Evolutionary conservation across 257 asterid species (phyloP).

Genomic region (Penstemon eatonii): DNA sequence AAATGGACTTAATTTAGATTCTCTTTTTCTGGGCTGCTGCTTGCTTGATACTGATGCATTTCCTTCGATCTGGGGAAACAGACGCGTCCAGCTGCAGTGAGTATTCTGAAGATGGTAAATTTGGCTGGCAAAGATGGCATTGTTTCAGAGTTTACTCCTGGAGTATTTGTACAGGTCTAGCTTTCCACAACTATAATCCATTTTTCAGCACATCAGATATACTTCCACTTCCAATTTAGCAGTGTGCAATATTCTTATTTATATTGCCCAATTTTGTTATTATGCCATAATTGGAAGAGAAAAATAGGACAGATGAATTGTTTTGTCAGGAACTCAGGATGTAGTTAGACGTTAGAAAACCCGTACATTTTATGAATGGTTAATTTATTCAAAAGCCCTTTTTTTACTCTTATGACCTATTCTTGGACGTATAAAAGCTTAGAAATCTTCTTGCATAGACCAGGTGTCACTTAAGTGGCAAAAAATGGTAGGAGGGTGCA

Average conservation of each 20-base stretch:
- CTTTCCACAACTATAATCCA: slow-evolving; percentile 6
- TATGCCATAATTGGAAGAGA: slow-evolving; percentile 1
- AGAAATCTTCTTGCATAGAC: not conserved
- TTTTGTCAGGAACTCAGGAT: not conserved
- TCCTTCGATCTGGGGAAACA: slow-evolving; percentile 34
- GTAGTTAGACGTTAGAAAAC: not conserved
- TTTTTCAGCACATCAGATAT: not conserved
- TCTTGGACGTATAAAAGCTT: slow-evolving; percentile 6
- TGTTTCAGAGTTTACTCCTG: slow-evolving; percentile 78
- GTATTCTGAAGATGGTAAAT: slow-evolving; percentile 63
- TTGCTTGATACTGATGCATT: slow-evolving; percentile 30
- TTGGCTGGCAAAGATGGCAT: slow-evolving; percentile 84
- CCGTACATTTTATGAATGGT: not conserved
- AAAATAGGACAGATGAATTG: not conserved
- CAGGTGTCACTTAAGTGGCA: not conserved
- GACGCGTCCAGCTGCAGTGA: slow-evolving; percentile 88
- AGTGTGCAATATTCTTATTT: slow-evolving; percentile 11
- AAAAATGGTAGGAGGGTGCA: not conserved
- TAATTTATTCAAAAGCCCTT: not conserved
- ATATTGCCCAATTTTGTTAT: slow-evolving; percentile 6
- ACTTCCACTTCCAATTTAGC: slow-evolving; percentile 18
- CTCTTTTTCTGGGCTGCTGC: slow-evolving; percentile 25
- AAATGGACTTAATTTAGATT: slow-evolving; percentile 9
- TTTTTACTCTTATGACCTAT: slow-evolving; percentile 5
- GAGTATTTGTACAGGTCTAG: slow-evolving; percentile 88